Evolutionary conservation across 306 rosid genomes (phyloP).

Genomic region (Inga oerstediana): DNA sequence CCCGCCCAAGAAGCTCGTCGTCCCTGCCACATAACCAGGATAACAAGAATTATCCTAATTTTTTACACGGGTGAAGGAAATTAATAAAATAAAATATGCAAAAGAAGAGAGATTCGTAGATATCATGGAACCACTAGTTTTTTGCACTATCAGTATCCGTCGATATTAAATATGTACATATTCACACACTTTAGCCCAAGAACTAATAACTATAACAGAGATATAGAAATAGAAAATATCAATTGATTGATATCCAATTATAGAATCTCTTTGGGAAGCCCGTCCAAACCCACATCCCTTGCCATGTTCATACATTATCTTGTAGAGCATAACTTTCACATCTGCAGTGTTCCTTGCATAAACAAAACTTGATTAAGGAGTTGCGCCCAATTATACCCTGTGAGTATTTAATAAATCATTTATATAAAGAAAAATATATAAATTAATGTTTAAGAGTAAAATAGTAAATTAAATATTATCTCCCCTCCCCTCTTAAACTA

Average conservation of each 20-base stretch:
- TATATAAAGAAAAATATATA: no score
- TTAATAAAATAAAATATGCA: slow-evolving; percentile 8
- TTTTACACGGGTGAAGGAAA: not conserved
- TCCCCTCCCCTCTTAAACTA: no score
- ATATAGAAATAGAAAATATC: not conserved
- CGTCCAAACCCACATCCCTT: not conserved
- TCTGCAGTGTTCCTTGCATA: not conserved
- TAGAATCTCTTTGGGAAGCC: not conserved
- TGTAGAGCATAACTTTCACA: not conserved
- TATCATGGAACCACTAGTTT: not conserved
- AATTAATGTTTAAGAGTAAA: no score
- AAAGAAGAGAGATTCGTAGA: not conserved
- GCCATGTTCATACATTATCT: not conserved
- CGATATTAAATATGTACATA: not conserved
- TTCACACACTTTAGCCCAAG: not conserved
- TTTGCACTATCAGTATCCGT: not conserved
- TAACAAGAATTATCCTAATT: slow-evolving; percentile 22
- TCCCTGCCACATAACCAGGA: slow-evolving; percentile 58
- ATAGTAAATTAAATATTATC: no score
- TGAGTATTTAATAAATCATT: no score
- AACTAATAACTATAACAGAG: not conserved
- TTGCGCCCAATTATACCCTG: not conserved
- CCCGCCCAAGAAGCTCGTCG: slow-evolving; percentile 89
- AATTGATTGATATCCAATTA: not conserved
- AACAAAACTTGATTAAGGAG: not conserved